phyloP scores from a whole-genome alignment of 176 grass and related monocot genomes.

The Echinochloa phyllopogon region DNA sequence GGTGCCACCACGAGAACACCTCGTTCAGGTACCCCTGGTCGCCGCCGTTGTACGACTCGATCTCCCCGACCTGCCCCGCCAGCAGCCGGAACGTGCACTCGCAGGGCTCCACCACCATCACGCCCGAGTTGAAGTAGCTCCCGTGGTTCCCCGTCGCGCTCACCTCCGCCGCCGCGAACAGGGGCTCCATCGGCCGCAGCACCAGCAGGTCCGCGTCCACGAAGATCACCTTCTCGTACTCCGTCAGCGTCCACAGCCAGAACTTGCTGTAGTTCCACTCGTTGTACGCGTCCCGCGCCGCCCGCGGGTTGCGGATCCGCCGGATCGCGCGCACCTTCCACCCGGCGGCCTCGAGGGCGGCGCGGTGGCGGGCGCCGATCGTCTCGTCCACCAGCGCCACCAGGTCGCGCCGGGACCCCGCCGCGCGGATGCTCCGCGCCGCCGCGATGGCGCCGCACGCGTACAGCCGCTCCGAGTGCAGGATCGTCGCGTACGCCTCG shows the following conservation, averaged over 20 bases:
- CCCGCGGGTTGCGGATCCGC: slow-evolving; percentile 49
- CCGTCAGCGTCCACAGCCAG: slow-evolving; percentile 60
- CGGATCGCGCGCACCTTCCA: slow-evolving; percentile 51
- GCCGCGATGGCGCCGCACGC: slow-evolving; percentile 56
- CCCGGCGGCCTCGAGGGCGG: slow-evolving; percentile 35
- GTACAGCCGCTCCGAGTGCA: slow-evolving; percentile 60
- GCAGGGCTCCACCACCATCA: slow-evolving; percentile 70
- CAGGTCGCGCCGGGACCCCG: slow-evolving; percentile 45
- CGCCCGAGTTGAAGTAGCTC: slow-evolving; percentile 56
- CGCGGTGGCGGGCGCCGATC: slow-evolving; percentile 37
- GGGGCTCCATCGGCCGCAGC: slow-evolving; percentile 34
- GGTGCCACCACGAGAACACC: slow-evolving; percentile 71
- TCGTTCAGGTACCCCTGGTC: slow-evolving; percentile 74
- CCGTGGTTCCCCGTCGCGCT: slow-evolving; percentile 60
- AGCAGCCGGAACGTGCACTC: slow-evolving; percentile 56
- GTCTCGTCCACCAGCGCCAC: slow-evolving; percentile 59
- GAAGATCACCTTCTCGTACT: slow-evolving; percentile 56
- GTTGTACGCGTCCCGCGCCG: slow-evolving; percentile 47
- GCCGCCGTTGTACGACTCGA: slow-evolving; percentile 63
- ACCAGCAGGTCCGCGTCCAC: slow-evolving; percentile 67
- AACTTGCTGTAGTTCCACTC: slow-evolving; percentile 74
- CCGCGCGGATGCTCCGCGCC: slow-evolving; percentile 54
- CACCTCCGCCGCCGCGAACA: slow-evolving; percentile 53
- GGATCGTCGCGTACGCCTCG: slow-evolving; percentile 63
- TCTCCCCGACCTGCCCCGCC: slow-evolving; percentile 50